Conservation (phyloP, 129 eudicot species). For the Pseudognaphalium luteoalbum region DNA sequence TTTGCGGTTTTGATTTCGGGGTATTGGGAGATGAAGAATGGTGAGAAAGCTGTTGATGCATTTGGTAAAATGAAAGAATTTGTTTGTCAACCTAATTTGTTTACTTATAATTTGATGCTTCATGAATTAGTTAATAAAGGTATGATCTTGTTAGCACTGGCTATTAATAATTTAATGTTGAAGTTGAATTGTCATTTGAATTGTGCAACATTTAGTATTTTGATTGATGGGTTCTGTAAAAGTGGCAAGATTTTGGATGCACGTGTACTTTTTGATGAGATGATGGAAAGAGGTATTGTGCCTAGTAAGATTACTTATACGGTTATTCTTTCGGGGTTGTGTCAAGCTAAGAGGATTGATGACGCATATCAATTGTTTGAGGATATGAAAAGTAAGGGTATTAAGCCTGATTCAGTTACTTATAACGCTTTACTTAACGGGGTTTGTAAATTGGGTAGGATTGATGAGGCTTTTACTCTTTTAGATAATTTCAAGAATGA, state of each 20-base stretch:
- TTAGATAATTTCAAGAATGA: constrained; percentile 42
- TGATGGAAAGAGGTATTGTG: constrained; percentile 53
- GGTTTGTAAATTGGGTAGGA: constrained; percentile 64
- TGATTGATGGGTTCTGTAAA: constrained; percentile 82
- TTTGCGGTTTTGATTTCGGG: constrained; percentile 58
- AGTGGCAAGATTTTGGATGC: constrained; percentile 58
- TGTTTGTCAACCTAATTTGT: constrained; percentile 48
- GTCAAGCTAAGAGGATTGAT: constrained; percentile 53
- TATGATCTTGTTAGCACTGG: constrained; percentile 58
- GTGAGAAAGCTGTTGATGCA: constrained; percentile 57
- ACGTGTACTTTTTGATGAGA: constrained; percentile 60
- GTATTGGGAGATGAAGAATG: constrained; percentile 47
- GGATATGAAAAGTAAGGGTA: constrained; percentile 52
- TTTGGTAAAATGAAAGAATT: constrained; percentile 78
- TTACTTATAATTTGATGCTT: constrained; percentile 51
- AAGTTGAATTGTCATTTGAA: constrained; percentile 53
- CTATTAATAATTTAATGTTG: constrained; percentile 69
- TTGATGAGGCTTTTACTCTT: constrained; percentile 55
- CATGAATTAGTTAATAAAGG: constrained; percentile 55
- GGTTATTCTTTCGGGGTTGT: constrained; percentile 62
- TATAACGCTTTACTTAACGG: constrained; percentile 72
- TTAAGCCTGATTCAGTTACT: constrained; percentile 50
- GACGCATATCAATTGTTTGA: constrained; percentile 62
- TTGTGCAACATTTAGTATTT: constrained; percentile 60
- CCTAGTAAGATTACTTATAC: constrained; percentile 65